Conservation (phyloP, 2,329 filamentous ascomycete species). For the Alternaria ethzedia region DNA sequence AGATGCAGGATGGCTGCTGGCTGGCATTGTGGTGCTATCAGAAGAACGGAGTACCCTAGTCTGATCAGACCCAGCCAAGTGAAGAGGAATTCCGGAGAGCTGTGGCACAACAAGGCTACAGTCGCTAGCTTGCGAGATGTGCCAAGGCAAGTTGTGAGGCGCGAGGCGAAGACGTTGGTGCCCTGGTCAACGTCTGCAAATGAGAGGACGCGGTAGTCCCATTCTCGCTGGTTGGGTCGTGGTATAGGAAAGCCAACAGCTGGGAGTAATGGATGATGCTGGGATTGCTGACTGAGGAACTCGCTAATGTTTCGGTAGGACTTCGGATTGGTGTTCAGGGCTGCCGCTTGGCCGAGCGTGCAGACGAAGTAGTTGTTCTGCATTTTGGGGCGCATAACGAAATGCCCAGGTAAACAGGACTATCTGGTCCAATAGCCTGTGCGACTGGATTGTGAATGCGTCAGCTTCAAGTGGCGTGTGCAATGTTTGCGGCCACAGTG, state of each 20-base stretch:
- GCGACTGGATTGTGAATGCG: not conserved
- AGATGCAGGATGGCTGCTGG: slow-evolving; percentile 60
- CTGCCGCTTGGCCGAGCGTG: slow-evolving; percentile 63
- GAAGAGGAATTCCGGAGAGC: slow-evolving; percentile 64
- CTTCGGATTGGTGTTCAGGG: slow-evolving; percentile 43
- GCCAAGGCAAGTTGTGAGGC: slow-evolving; percentile 29
- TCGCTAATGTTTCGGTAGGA: slow-evolving; percentile 56
- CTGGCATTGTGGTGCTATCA: slow-evolving; percentile 62
- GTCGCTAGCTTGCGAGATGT: slow-evolving; percentile 32
- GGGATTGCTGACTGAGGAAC: slow-evolving; percentile 59
- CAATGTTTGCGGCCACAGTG: not conserved
- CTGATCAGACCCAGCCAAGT: slow-evolving; percentile 66
- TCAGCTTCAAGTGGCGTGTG: not conserved
- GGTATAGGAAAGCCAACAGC: slow-evolving; percentile 60
- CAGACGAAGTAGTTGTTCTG: slow-evolving; percentile 65
- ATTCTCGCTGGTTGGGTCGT: slow-evolving; percentile 15
- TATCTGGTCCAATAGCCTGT: not conserved
- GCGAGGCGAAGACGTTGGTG: slow-evolving; percentile 46
- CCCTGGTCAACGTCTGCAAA: slow-evolving; percentile 46
- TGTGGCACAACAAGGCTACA: slow-evolving; percentile 63
- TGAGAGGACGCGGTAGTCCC: slow-evolving; percentile 42
- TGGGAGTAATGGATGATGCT: slow-evolving; percentile 45
- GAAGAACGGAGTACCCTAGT: slow-evolving; percentile 61
- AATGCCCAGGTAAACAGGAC: not conserved
- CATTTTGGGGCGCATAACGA: slow-evolving; percentile 19